Percentiles rank a stretch among this genome's conserved stretches.
phyloP scores from a whole-genome alignment of 1,284 basidiomycete species.

The Cryptococcus maquisensis region DNA sequence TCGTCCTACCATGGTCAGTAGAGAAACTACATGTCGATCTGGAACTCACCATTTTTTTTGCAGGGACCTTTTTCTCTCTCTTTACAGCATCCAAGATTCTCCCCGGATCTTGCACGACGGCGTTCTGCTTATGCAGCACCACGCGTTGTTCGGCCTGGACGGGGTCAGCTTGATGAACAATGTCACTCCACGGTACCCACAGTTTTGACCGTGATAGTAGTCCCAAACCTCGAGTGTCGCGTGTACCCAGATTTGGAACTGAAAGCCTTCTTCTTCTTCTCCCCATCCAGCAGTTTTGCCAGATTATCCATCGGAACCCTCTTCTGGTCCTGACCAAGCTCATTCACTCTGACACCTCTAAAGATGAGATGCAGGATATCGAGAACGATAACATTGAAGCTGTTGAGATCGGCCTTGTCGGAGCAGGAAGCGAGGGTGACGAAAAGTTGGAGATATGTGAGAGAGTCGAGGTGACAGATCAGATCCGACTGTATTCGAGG shows the following conservation, averaged over 20 bases:
- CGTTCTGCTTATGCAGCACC: conserved; percentile 78
- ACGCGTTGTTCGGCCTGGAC: conserved; percentile 48
- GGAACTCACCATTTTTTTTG: conserved; percentile 51
- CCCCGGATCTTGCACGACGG: conserved; percentile 68
- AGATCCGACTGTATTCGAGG: conserved; percentile 55
- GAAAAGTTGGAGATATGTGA: conserved; percentile 70
- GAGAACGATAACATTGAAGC: conserved; percentile 79
- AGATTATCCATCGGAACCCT: conserved; percentile 63
- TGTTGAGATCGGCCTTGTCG: conserved; percentile 68
- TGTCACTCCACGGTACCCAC: conserved; percentile 34
- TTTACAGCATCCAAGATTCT: conserved; percentile 74
- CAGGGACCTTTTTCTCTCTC: conserved; percentile 58
- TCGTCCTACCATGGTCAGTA: conserved; percentile 50
- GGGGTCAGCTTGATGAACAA: neutral
- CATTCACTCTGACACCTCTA: conserved; percentile 64
- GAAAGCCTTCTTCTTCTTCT: conserved; percentile 61
- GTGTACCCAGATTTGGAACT: conserved; percentile 54
- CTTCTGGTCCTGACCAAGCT: conserved; percentile 62
- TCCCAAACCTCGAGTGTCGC: conserved; percentile 88
- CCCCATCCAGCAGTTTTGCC: conserved; percentile 65
- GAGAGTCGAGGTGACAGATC: conserved; percentile 65
- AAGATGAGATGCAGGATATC: conserved; percentile 87
- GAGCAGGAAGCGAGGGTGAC: conserved; percentile 76
- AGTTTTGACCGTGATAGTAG: conserved; percentile 74
- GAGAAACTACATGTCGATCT: neutral